Percentiles rank a stretch among this genome's conserved stretches.
phyloP scores from a whole-genome alignment of 2,329 filamentous ascomycete species.

The Scorias spongiosa region DNA sequence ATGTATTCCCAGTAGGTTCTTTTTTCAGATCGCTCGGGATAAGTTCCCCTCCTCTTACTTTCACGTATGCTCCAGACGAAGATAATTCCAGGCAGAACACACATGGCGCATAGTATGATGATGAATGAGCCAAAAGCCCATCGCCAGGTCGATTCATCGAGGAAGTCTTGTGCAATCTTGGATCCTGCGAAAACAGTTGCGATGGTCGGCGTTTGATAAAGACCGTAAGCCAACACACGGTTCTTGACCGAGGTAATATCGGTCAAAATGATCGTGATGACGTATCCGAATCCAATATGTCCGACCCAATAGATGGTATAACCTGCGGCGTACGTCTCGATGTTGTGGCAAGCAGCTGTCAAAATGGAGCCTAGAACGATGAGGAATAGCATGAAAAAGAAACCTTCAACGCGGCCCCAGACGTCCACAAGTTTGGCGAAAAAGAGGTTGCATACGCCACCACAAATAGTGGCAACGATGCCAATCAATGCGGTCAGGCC shows the following conservation, averaged over 20 bases:
- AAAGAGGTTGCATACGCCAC: slow-evolving; percentile 48
- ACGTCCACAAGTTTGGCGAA: slow-evolving; percentile 53
- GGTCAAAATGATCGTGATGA: slow-evolving; percentile 18
- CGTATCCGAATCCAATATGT: slow-evolving; percentile 15
- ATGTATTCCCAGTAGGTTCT: slow-evolving; percentile 36
- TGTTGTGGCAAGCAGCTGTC: slow-evolving; percentile 48
- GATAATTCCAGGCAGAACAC: slow-evolving; percentile 41
- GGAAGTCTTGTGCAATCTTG: slow-evolving; percentile 9
- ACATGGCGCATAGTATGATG: slow-evolving; percentile 47
- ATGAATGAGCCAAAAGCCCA: slow-evolving; percentile 56
- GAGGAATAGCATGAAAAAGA: slow-evolving; percentile 37
- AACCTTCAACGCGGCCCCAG: slow-evolving; percentile 53
- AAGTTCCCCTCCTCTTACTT: slow-evolving; percentile 43
- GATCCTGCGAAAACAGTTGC: slow-evolving; percentile 48
- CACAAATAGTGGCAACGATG: slow-evolving; percentile 40
- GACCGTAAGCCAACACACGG: slow-evolving; percentile 47
- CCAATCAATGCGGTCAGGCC: slow-evolving; percentile 38
- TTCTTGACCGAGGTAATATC: slow-evolving; percentile 38
- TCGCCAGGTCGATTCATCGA: slow-evolving; percentile 42
- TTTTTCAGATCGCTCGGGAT: slow-evolving; percentile 23
- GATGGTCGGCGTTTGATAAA: slow-evolving; percentile 49
- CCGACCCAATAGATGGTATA: slow-evolving; percentile 52
- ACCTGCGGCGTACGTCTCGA: slow-evolving; percentile 45
- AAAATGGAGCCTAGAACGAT: slow-evolving; percentile 43
- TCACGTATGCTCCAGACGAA: slow-evolving; percentile 43